Percentiles rank a stretch among this genome's conserved stretches.
Conservation (phyloP, 257 asterid genomes). For the Solanum tacnaense region DNA sequence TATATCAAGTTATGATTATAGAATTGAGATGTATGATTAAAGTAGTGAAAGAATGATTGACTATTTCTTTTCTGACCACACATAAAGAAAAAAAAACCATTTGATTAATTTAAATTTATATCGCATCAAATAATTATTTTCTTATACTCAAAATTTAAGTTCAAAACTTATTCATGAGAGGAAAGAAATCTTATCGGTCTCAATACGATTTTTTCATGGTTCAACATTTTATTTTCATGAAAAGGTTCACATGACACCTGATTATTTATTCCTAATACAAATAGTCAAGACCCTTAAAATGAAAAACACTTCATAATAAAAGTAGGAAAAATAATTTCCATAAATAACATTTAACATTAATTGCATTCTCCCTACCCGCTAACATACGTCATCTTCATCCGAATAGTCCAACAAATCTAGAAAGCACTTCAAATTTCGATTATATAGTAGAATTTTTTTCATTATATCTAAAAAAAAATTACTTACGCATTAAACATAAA, state of each 20-base stretch:
- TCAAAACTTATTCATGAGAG: neutral
- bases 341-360: too few species aligned
- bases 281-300: neutral
- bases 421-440: too few species aligned
- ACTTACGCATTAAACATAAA: neutral
- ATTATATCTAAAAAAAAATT: neutral
- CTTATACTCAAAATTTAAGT: neutral
- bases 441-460: neutral
- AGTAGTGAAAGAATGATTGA: neutral
- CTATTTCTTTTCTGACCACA: neutral
- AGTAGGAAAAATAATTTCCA: too few species aligned
- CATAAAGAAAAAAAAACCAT: fast-evolving
- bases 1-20: neutral
- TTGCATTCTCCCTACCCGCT: neutral
- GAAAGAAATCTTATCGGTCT: neutral
- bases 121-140: neutral
- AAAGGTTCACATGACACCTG: neutral
- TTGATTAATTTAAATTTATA: neutral
- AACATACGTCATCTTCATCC: neutral
- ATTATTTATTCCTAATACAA: neutral
- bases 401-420: neutral
- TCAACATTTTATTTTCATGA: neutral
- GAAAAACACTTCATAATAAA: too few species aligned
- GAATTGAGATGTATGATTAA: neutral
- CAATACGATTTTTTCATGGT: neutral